A percentile compares a stretch with the other conserved stretches of the same genome.
phyloP scores from a whole-genome alignment of 768 basidiomycete species.

The Glaciozyma antarctica region DNA sequence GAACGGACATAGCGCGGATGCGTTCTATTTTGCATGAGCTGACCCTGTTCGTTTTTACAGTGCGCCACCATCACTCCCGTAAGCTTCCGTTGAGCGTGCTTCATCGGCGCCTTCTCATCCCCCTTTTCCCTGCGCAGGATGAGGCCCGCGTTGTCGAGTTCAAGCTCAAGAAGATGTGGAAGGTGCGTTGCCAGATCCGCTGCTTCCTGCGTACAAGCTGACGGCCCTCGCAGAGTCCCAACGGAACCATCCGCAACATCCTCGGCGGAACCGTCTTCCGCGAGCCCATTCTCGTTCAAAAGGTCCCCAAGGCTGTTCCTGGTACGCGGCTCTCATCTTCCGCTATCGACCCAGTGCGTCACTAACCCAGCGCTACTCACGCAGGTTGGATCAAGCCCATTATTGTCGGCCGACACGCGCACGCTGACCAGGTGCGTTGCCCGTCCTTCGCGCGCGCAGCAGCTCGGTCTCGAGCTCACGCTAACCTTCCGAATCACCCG shows the following conservation, averaged over 20 bases:
- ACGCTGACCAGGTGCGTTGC: conserved; percentile 64
- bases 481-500: neutral
- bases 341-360: neutral
- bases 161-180: conserved; percentile 97
- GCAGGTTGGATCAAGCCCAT: conserved; percentile 91
- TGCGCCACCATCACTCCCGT: conserved; percentile 94
- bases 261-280: conserved; percentile 97
- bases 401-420: conserved; percentile 90
- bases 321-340: neutral
- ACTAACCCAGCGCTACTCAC: neutral
- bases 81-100: too few species aligned
- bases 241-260: conserved; percentile 78
- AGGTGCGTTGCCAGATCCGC: conserved; percentile 7
- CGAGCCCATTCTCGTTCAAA: conserved; percentile 85
- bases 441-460: conserved; percentile 39
- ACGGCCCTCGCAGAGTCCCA: conserved; percentile 14
- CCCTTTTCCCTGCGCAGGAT: conserved; percentile 43
- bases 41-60: conserved; percentile 22
- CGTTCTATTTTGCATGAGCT: neutral
- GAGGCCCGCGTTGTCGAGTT: conserved; percentile 61
- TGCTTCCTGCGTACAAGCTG: neutral
- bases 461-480: too few species aligned
- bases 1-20: neutral
- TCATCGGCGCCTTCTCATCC: too few species aligned
- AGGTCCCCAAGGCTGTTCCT: conserved; percentile 85